Evolutionary conservation across 2,329 filamentous ascomycete genomes (phyloP), one percentile per base, ranked within the genome.

Genomic region (Cladophialophora yegresii): DNA sequence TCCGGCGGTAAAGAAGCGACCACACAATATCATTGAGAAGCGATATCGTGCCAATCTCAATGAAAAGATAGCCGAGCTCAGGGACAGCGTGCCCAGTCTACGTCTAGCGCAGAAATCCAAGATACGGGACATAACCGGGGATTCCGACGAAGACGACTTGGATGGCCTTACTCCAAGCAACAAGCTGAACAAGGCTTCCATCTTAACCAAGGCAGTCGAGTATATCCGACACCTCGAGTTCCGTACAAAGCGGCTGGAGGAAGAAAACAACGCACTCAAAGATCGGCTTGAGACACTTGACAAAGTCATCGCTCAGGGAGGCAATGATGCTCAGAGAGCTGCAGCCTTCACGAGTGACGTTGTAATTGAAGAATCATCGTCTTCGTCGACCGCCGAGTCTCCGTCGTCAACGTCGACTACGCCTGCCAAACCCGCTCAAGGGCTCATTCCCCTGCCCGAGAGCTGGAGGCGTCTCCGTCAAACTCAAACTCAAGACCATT

Each of bases 11-110:
- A 97, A 96, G 83, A 97, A 97, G 83, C 96, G 93, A 33, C 92
- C 93, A 1, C 93, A 98, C 78, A 98, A 97, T 77, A 95, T 98
- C 84, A 97, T 98, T 68, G 93, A 98, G 79, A 98, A 97, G 83
- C 84, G 93, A 70, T 98, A 98, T 77, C 88, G 93, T 72, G 96
- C 91, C 60, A 98, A 98, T 73, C 83, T 98, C 63, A 98, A 98
- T 74, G 93, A 97, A 75, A 98, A 98, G 80, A 98, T 98, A 72
- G 90, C 92, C 53, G 92, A 93, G 64, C 81, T 98, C 67, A 85
- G 93, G 71, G 92, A 97, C 76, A 96, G 92, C 73, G 92, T 98
- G 13, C 93, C 93, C 1, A 96, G 91, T 76, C 81, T 98, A 63
- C 87, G 93, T 55, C 90, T 92, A 71, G 91, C 93, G 85, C 87